Base-by-base conservation (phyloP, 1,284 basidiomycete genomes). In the Naganishia sp. region DNA sequence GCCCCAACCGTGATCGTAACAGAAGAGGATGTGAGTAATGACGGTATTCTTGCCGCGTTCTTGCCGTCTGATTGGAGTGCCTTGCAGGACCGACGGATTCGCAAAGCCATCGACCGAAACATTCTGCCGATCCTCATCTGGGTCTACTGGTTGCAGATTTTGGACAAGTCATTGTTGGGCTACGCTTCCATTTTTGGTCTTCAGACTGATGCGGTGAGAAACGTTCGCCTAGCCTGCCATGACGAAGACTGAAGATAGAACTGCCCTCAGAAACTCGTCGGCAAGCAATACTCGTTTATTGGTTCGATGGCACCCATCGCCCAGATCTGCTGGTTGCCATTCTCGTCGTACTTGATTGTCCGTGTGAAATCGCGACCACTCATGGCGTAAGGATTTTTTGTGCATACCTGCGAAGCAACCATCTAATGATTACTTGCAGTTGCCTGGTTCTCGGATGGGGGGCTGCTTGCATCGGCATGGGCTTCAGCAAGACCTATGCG, bases 261-360 rank as follows among this genome's bases (percentile, higher is more conserved):
- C 9, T n/a, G 4, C 21, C 32, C 11, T 13, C 28, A n/a, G 21
- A 35, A 32, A 61, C 68, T 77, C 2, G 52, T 67, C 18, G 72
- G 71, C 10, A 73, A 69, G 39, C 71, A 77, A 66, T 78, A 77
- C 69, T 76, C 72, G 13, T 68, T 76, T 31, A 70, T 75, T 43
- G 71, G 71, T 18, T 72, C 75, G 15, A 74, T 77, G 42, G 74
- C 75, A 49, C 74, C 76, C 10, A 74, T 77, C 43, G 75, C 75
- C 3, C 75, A 77, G 58, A 71, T 80, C 57, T 76, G 67, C 0
- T 77, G 75, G 74, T 75, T 77, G 70, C 79, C 79, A 5, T 76
- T 80, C 70, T 73, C 72, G 1, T 76, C 77, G 2, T 75, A 73
- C 61, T 65, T 81, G 39, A 73, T 80, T 49, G 79, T 81, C 47